phyloP scores from a whole-genome alignment of 306 rosid genomes.

The Lagenaria siceraria region DNA sequence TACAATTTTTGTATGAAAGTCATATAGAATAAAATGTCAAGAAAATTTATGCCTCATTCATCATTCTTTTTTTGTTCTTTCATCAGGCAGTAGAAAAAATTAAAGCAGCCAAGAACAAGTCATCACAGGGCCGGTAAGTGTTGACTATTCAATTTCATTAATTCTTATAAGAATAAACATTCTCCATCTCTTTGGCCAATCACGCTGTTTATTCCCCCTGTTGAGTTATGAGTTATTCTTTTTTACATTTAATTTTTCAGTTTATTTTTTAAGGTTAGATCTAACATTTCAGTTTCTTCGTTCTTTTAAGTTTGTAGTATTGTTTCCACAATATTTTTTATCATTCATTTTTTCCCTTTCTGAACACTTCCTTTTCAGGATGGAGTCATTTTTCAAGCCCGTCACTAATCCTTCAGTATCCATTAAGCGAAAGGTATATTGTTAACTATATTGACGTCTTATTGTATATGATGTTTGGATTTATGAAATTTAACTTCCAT shows the following conservation, averaged over 20 bases:
- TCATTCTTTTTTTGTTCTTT: conserved; percentile 22
- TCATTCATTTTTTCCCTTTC: too few species aligned
- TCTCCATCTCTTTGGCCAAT: not conserved
- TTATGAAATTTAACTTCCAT: not conserved
- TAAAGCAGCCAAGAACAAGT: conserved; percentile 89
- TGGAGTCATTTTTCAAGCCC: conserved; percentile 92
- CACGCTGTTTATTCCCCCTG: conserved; percentile 1
- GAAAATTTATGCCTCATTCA: not conserved
- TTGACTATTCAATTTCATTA: not conserved
- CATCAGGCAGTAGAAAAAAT: conserved; percentile 85
- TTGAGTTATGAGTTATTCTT: too few species aligned
- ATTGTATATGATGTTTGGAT: not conserved
- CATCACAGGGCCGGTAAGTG: conserved; percentile 82
- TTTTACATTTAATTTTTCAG: too few species aligned
- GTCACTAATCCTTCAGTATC: conserved; percentile 46
- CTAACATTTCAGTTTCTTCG: too few species aligned
- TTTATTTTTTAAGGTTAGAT: too few species aligned
- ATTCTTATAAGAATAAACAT: not conserved
- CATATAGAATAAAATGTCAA: not conserved
- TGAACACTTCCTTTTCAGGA: conserved; percentile 24
- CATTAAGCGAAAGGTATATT: conserved; percentile 66
- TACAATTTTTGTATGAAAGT: conserved; percentile 11
- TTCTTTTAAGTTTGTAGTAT: too few species aligned
- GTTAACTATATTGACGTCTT: not conserved
- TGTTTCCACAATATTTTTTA: too few species aligned